Conservation (phyloP, 768 basidiomycete species). For the Suillus spraguei region DNA sequence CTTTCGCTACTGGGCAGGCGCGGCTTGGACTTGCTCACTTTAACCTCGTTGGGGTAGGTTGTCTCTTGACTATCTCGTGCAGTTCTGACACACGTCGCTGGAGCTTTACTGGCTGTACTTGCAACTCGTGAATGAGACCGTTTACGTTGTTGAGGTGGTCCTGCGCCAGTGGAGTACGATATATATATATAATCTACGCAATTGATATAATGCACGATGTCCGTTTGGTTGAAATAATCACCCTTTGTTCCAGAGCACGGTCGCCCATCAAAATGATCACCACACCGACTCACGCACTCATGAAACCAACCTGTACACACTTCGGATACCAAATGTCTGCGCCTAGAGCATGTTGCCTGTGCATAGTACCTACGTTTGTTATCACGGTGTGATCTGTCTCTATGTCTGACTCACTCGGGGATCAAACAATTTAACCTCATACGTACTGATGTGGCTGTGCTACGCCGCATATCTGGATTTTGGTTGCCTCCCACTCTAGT, state of each 20-base stretch:
- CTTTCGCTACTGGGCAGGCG: conserved; percentile 27
- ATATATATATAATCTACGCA: background rate
- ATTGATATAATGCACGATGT: background rate
- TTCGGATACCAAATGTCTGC: background rate
- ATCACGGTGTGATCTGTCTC: background rate
- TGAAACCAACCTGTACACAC: background rate
- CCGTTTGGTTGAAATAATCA: background rate
- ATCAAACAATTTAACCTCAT: no score
- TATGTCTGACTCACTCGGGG: background rate
- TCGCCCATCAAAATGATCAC: background rate
- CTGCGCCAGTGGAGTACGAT: background rate
- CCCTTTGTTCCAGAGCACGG: background rate
- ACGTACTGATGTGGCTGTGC: conserved; percentile 7
- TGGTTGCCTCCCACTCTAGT: background rate
- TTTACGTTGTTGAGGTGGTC: conserved; percentile 4
- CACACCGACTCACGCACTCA: background rate
- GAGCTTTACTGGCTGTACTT: background rate
- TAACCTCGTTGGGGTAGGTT: conserved; percentile 38
- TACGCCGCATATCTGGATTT: background rate
- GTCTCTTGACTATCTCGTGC: no score
- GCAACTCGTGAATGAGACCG: background rate
- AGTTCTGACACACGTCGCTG: background rate
- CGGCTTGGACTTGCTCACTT: conserved; percentile 37
- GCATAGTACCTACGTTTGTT: background rate
- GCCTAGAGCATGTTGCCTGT: background rate